Percentiles rank a stretch among this genome's conserved stretches.
These are phyloP conservation scores for Maudiozyma serrabonitensis DNA, from an alignment of 805 yeast species.

Conservation along the genomic window DNA sequence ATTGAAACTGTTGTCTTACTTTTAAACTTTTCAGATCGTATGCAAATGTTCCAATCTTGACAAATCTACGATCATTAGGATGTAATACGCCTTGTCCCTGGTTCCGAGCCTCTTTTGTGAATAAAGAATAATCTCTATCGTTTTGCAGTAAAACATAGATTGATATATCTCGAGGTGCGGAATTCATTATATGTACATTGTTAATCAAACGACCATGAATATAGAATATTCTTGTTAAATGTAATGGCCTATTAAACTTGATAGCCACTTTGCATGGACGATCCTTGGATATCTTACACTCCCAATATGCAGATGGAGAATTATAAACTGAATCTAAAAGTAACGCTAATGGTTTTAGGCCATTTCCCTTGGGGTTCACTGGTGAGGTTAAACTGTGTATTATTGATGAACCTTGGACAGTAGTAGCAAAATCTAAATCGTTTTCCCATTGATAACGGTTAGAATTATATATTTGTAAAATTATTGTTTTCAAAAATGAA, in stretches of 20 bases:
- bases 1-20: constrained; percentile 22
- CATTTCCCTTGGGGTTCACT: constrained; percentile 23
- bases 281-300: constrained; percentile 18
- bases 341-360: constrained; percentile 20
- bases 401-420: constrained; percentile 30
- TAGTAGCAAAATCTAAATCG: constrained; percentile 29
- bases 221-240: constrained; percentile 29
- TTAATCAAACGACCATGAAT: constrained; percentile 31
- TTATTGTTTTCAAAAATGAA: constrained; percentile 19
- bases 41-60: constrained; percentile 22
- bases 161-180: constrained; percentile 31
- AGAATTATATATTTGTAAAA: constrained; percentile 24
- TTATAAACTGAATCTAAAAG: constrained; percentile 14
- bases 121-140: constrained; percentile 4
- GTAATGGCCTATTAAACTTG: constrained; percentile 32
- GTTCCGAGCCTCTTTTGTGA: constrained; percentile 10
- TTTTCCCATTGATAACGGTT: constrained; percentile 28
- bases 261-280: constrained; percentile 29
- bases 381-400: constrained; percentile 30
- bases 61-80: constrained; percentile 14
- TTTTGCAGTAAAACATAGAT: constrained; percentile 23
- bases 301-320: constrained; percentile 27
- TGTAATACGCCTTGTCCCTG: constrained; percentile 12
- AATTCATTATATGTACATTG: constrained; percentile 30
- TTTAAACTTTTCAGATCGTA: constrained; percentile 19